phyloP scores from a whole-genome alignment of 345 rosid species.

The Melaleuca quinquenervia region DNA sequence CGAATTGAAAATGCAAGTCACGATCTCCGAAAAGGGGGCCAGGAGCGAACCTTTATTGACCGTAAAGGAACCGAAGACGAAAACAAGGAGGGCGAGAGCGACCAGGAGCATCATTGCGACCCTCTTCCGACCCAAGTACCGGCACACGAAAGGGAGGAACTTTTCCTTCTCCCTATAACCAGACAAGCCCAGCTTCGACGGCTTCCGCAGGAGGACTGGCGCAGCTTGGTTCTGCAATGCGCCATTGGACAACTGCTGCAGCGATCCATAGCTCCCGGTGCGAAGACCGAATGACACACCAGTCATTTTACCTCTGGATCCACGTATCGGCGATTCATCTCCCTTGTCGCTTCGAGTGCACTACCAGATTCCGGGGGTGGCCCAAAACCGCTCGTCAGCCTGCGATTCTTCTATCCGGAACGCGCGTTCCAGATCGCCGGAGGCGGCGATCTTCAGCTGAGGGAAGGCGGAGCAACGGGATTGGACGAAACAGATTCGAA shows the following conservation, averaged over 20 bases:
- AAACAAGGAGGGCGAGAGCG: constrained; percentile 55
- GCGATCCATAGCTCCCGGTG: constrained; percentile 61
- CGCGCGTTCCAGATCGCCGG: neutral
- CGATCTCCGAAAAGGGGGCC: neutral
- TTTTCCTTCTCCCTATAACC: constrained; percentile 67
- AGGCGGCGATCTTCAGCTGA: neutral
- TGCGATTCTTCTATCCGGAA: neutral
- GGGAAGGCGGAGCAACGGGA: neutral
- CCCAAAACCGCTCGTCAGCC: neutral
- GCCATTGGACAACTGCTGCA: constrained; percentile 3
- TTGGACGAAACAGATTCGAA: neutral
- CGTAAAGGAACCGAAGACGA: constrained; percentile 52
- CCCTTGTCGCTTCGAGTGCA: neutral
- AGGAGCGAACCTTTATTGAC: constrained; percentile 51
- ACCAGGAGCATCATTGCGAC: constrained; percentile 64
- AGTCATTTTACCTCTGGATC: constrained; percentile 60
- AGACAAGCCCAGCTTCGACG: constrained; percentile 32
- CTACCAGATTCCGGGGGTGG: neutral
- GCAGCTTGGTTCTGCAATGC: neutral
- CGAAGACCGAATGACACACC: constrained; percentile 59
- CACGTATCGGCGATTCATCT: constrained; percentile 24
- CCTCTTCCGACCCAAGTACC: constrained; percentile 42
- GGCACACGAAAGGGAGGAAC: constrained; percentile 32
- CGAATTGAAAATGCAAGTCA: neutral
- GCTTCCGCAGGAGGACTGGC: constrained; percentile 19